These are phyloP conservation scores for Apophysomyces sp. DNA, from an alignment of 371 early-diverging fungal genomes.

Conservation along the genomic window DNA sequence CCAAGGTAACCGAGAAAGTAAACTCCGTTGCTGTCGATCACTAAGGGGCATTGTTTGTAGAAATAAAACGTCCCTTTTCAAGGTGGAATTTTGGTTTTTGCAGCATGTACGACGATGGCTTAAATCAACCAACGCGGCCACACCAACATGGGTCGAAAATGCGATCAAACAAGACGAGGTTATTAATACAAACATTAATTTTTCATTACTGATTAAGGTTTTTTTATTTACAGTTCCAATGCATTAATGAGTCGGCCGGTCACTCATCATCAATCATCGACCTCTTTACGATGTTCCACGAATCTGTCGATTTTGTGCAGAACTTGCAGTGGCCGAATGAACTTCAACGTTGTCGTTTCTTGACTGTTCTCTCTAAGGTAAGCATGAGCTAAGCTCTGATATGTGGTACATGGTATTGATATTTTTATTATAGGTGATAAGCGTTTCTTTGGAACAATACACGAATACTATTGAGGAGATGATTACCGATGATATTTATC, in stretches of 20 bases:
- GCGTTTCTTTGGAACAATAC: constrained; percentile 37
- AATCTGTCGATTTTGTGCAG: constrained; percentile 57
- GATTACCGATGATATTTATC: constrained; percentile 21
- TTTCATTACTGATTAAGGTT: constrained; percentile 5
- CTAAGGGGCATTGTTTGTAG: constrained; percentile 1
- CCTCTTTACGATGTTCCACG: constrained; percentile 63
- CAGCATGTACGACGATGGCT: constrained; percentile 54
- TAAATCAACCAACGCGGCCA: constrained; percentile 37
- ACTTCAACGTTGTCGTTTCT: constrained; percentile 56
- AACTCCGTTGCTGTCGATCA: neutral
- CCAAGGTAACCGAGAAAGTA: constrained; percentile 13
- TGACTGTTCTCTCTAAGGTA: constrained; percentile 59
- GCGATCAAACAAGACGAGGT: constrained; percentile 55
- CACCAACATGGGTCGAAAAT: constrained; percentile 48
- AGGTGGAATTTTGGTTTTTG: constrained; percentile 56
- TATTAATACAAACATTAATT: neutral
- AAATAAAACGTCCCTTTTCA: constrained; percentile 30
- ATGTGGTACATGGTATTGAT: no score
- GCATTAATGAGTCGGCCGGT: constrained; percentile 45
- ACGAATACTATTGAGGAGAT: constrained; percentile 23
- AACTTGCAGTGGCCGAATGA: constrained; percentile 70
- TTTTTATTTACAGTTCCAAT: constrained; percentile 37
- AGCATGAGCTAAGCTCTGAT: neutral
- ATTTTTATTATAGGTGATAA: constrained; percentile 25
- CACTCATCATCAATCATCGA: constrained; percentile 76